Evolutionary conservation across 179 eudicot genomes (phyloP).

Genomic region (Beta lomatogona): DNA sequence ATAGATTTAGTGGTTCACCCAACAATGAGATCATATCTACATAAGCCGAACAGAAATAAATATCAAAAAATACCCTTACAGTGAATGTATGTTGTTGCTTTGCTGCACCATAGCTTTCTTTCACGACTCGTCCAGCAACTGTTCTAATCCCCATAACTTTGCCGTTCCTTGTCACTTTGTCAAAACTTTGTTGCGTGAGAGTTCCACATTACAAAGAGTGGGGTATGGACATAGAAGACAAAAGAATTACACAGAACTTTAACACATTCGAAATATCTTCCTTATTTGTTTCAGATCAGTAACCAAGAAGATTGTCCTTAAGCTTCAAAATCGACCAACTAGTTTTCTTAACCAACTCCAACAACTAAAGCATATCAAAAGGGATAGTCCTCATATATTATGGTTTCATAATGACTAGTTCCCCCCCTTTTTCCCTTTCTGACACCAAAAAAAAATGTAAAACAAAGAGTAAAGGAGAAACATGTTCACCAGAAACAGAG

Average conservation of each 20-base stretch:
- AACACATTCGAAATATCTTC: not conserved
- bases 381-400: not conserved
- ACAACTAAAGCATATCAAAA: not conserved
- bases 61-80: constrained; percentile 42
- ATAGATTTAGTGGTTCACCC: not conserved
- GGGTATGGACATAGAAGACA: not conserved
- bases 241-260: not conserved
- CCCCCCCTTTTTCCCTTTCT: not conserved
- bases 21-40: not conserved
- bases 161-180: constrained; percentile 52
- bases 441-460: too few relatives aligned
- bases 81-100: constrained; percentile 93
- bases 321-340: not conserved
- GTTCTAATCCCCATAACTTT: constrained; percentile 57
- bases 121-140: constrained; percentile 72
- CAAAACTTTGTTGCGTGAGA: constrained; percentile 47
- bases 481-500: not conserved
- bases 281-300: not conserved
- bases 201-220: constrained; percentile 17
- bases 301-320: not conserved
- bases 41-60: not conserved
- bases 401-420: not conserved
- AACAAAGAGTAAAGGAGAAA: not conserved
- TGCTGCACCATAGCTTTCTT: constrained; percentile 88
- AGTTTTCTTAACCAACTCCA: not conserved